These are phyloP conservation scores for Stromatinia cepivora DNA, from an alignment of 2,329 filamentous ascomycete genomes.

Conservation along the genomic window DNA sequence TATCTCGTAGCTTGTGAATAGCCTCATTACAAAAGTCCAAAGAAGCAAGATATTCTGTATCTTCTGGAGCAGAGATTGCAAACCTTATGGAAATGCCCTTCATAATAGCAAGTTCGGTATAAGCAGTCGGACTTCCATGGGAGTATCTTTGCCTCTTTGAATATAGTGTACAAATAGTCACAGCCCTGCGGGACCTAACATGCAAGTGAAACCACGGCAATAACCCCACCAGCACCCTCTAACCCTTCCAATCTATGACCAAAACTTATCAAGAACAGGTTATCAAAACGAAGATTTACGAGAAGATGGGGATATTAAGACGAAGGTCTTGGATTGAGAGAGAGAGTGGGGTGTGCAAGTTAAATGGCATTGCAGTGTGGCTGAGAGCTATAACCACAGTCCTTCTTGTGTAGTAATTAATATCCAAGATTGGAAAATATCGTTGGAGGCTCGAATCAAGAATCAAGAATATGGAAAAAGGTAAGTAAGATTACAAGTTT, in stretches of 20 bases:
- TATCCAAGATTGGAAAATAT: background rate
- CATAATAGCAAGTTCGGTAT: background rate
- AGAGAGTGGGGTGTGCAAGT: background rate
- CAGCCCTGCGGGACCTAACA: constrained; percentile 8
- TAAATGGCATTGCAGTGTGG: background rate
- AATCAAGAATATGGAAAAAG: background rate
- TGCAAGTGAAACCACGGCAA: background rate
- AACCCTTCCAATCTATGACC: background rate
- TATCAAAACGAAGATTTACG: fast-evolving
- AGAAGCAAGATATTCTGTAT: background rate
- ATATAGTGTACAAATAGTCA: background rate
- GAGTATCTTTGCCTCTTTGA: background rate
- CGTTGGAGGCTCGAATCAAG: background rate
- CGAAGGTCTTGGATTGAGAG: background rate
- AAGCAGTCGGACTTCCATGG: background rate
- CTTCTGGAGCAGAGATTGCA: background rate
- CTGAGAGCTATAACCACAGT: background rate
- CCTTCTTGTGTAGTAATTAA: background rate
- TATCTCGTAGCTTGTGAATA: background rate
- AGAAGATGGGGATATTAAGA: background rate
- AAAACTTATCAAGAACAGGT: background rate
- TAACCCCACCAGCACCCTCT: background rate
- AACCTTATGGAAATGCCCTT: background rate
- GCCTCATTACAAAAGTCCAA: background rate
- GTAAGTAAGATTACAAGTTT: fast-evolving